Evolutionary conservation across 148 eudicot species (phyloP).

Genomic region (Linanthus parryae): DNA sequence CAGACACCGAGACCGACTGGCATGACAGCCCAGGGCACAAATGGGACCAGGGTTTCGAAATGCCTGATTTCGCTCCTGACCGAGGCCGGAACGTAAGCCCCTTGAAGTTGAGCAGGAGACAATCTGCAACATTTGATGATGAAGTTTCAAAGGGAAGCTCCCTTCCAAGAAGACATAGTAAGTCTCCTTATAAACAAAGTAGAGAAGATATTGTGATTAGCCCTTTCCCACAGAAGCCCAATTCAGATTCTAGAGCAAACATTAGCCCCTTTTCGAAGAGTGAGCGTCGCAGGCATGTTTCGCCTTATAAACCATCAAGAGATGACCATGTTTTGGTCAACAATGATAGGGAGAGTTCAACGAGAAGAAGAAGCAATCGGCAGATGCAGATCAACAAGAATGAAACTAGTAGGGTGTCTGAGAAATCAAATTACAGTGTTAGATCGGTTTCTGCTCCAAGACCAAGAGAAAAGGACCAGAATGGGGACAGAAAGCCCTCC

Average conservation of each 20-base stretch:
- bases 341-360: neutral
- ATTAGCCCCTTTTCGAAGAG: conserved; percentile 24
- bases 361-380: conserved; percentile 5
- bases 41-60: conserved; percentile 14
- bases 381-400: neutral
- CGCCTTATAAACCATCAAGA: conserved; percentile 25
- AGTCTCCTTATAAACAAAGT: conserved; percentile 22
- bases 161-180: conserved; percentile 19
- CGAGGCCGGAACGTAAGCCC: conserved; percentile 16
- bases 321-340: conserved; percentile 3
- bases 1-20: conserved; percentile 41
- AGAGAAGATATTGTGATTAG: conserved; percentile 14
- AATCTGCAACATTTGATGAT: conserved; percentile 10
- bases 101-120: conserved; percentile 7
- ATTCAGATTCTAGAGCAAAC: conserved; percentile 7
- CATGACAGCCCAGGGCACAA: conserved; percentile 12
- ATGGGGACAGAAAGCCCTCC: conserved; percentile 8
- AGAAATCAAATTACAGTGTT: conserved; percentile 14
- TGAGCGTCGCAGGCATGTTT: conserved; percentile 21
- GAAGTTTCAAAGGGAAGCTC: conserved; percentile 9
- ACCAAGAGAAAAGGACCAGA: conserved; percentile 15
- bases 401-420: conserved; percentile 10
- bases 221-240: conserved; percentile 13
- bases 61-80: neutral
- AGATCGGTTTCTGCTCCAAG: conserved; percentile 35